Percentiles rank a stretch among this genome's conserved stretches.
These are phyloP conservation scores for Solanum piurae DNA, from an alignment of 257 asterid genomes.

Conservation along the genomic window DNA sequence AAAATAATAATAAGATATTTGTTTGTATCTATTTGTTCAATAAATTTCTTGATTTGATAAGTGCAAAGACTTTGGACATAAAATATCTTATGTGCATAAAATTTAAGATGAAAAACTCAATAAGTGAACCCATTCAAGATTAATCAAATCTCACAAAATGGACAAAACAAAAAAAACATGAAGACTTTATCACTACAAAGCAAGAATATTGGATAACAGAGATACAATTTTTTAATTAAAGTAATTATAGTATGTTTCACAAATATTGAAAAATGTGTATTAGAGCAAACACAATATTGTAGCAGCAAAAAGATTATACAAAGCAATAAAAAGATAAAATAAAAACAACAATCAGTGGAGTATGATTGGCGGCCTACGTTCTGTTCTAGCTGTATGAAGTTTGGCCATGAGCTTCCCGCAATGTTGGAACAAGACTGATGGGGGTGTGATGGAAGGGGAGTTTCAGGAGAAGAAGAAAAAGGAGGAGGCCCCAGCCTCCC, in stretches of 20 bases:
- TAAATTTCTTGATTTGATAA: background rate
- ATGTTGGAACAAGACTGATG: background rate
- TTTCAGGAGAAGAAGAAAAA: background rate
- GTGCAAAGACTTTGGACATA: background rate
- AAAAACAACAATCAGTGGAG: background rate
- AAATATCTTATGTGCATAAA: background rate
- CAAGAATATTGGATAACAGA: background rate
- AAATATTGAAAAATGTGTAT: background rate
- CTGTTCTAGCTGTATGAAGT: background rate
- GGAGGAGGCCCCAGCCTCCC: background rate
- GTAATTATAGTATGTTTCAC: background rate
- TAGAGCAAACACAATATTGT: background rate
- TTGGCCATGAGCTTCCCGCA: background rate
- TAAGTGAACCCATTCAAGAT: background rate
- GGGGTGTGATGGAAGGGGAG: background rate
- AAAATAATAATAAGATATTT: background rate
- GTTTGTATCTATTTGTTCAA: background rate
- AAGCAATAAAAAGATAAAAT: background rate
- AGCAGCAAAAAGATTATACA: background rate
- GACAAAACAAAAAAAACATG: background rate
- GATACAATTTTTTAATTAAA: background rate
- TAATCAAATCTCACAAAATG: background rate
- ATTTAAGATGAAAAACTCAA: background rate
- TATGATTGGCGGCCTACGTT: background rate
- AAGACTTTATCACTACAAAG: background rate